Evolutionary conservation across 805 yeast genomes (phyloP).

Genomic region (Yueomyces sp.): DNA sequence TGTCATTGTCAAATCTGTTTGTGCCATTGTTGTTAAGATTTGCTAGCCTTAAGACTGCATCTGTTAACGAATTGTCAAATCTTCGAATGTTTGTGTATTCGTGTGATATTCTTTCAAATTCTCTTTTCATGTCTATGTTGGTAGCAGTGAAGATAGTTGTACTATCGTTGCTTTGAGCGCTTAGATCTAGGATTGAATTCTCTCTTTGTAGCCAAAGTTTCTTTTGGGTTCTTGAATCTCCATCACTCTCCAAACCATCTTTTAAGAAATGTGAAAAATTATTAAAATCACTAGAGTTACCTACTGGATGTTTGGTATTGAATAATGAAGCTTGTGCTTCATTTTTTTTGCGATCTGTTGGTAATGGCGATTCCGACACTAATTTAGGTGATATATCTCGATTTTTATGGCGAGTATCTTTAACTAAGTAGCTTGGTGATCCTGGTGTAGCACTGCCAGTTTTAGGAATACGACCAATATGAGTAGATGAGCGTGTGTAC

Average conservation of each 20-base stretch:
- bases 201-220: slow-evolving; percentile 75
- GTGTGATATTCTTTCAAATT: slow-evolving; percentile 62
- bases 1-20: neutral
- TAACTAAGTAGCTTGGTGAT: neutral
- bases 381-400: neutral
- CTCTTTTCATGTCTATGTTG: slow-evolving; percentile 50
- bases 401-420: neutral
- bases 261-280: slow-evolving; percentile 32
- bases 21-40: slow-evolving; percentile 3
- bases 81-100: slow-evolving; percentile 61
- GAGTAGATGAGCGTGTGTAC: neutral
- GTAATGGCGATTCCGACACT: neutral
- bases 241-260: slow-evolving; percentile 24
- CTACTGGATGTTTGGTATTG: slow-evolving; percentile 5
- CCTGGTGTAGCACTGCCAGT: neutral
- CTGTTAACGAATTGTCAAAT: slow-evolving; percentile 55
- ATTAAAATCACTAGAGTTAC: slow-evolving; percentile 7
- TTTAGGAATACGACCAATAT: too few relatives aligned
- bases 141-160: slow-evolving; percentile 28
- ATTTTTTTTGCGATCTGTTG: neutral
- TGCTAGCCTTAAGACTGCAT: slow-evolving; percentile 41
- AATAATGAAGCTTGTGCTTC: slow-evolving; percentile 8
- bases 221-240: slow-evolving; percentile 70
- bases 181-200: slow-evolving; percentile 49
- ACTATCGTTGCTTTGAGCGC: slow-evolving; percentile 15